Conservation (phyloP, 345 rosid genomes). For the Citrus sinensis region DVS_A1.0 CM039163.1:18127001-18127500, state of each 20-base stretch:
- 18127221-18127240: neutral
- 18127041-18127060: constrained; percentile 37
- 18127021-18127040: constrained; percentile 30
- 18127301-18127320: neutral
- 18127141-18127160: neutral
- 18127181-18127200: neutral
- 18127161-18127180: neutral
- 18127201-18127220: neutral
- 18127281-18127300: constrained; percentile 1
- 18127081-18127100: constrained; percentile 34
- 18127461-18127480: neutral
- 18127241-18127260: neutral
- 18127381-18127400: constrained; percentile 43
- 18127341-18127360: neutral
- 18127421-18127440: constrained; percentile 59
- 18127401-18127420: constrained; percentile 59
- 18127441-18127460: constrained; percentile 52
- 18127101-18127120: neutral
- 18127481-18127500: neutral
- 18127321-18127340: neutral
- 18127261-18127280: neutral
- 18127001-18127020: constrained; percentile 45
- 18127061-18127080: constrained; percentile 40
- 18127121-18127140: neutral
- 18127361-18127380: constrained; percentile 59